Percentiles rank a stretch among this genome's conserved stretches.
phyloP scores from a whole-genome alignment of 805 yeast genomes.

The fission yeast (Schizosaccharomyces pombe) region ASM294v3 CU329670.1:3694501-3695000 shows the following conservation, averaged over 20 bases:
- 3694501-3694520: slow-evolving; percentile 21
- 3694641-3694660: slow-evolving; percentile 16
- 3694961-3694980: no score
- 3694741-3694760: slow-evolving; percentile 2
- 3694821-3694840: background rate
- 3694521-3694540: slow-evolving; percentile 18
- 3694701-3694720: slow-evolving; percentile 20
- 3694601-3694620: slow-evolving; percentile 17
- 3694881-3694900: background rate
- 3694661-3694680: slow-evolving; percentile 19
- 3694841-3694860: background rate
- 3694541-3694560: slow-evolving; percentile 24
- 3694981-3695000: no score
- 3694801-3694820: background rate
- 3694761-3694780: background rate
- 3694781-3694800: background rate
- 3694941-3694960: no score
- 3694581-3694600: slow-evolving; percentile 16
- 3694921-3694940: no score
- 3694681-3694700: slow-evolving; percentile 19
- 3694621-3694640: slow-evolving; percentile 12
- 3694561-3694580: slow-evolving; percentile 21
- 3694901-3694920: background rate
- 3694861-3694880: background rate
- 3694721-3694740: slow-evolving; percentile 21